Evolutionary conservation across 345 rosid species (phyloP), one percentile per base, ranked within the genome.

Genomic region (Ailanthus altissimus): DNA sequence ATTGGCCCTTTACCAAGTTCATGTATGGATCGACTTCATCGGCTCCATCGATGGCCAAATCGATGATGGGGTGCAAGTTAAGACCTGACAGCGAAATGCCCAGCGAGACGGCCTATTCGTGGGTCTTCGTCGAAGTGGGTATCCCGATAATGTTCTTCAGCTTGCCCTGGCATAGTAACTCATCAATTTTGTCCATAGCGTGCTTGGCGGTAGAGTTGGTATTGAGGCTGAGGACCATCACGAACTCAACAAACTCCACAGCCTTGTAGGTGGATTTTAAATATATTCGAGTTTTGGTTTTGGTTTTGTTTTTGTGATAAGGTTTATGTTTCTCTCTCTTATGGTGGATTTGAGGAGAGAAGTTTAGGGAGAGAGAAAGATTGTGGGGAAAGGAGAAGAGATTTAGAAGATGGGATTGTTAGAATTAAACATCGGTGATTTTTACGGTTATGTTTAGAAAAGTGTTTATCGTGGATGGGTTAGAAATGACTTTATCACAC

Each of bases 181-280:
- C 94, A 7, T 90, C 99, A 76, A 93, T 92, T 2, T 94, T 91
- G 74, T 89, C 94, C 20, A 96, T 92, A 74, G 98, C 98, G 86
- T 93, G 97, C 49, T 83, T 88, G 72, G 99, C 99, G 14, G 99
- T 96, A 80, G 99, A 96, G 67, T 98, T 97, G 8, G 99, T 96
- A 14, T 97, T 98, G 40, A 96, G 93, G 42, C 97, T 98, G 18
- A 93, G 82, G 67, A 96, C 97, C 99, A 96, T 96, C n/a, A 98
- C 99, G 62, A 98, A 96, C 76, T 89, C 80, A 25, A 96, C 98
- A 75, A 82, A 93, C 69, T 93, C 98, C 4, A 93, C 99, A 40
- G 99, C 99, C 73, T 92, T 92, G 88, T 89, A 90, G 43, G 98
- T 93, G 12, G 97, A 3, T 32, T 1, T 32, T 1, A 32, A 32